Evolutionary conservation across 2,329 filamentous ascomycete genomes (phyloP).

Genomic region (Westerdykella sp.): DNA sequence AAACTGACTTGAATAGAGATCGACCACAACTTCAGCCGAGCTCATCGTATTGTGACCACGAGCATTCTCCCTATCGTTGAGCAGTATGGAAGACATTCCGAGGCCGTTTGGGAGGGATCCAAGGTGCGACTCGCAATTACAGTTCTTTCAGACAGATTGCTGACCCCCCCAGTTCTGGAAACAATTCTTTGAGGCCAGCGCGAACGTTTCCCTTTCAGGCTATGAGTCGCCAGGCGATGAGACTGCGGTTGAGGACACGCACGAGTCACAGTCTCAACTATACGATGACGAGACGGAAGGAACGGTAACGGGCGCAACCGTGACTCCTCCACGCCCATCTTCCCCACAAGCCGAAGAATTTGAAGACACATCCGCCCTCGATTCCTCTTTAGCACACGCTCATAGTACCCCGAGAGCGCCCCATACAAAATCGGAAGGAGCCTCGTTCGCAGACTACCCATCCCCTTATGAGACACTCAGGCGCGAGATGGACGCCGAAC

Average conservation of each 20-base stretch:
- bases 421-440: constrained; percentile 19
- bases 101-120: constrained; percentile 91
- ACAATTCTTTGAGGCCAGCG: constrained; percentile 97
- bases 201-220: constrained; percentile 91
- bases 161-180: constrained; percentile 77
- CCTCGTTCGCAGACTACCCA: constrained; percentile 57
- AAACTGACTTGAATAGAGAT: constrained; percentile 61
- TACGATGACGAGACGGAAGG: constrained; percentile 42
- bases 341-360: constrained; percentile 30
- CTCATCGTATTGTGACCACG: constrained; percentile 90
- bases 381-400: constrained; percentile 48
- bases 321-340: constrained; percentile 32
- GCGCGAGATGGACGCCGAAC: constrained; percentile 53
- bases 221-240: constrained; percentile 76
- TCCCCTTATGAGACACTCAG: constrained; percentile 73
- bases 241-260: constrained; percentile 41
- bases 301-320: constrained; percentile 38
- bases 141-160: constrained; percentile 2
- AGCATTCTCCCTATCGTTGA: constrained; percentile 91
- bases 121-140: constrained; percentile 54
- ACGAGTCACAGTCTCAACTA: constrained; percentile 24
- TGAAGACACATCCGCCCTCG: constrained; percentile 61
- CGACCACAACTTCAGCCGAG: constrained; percentile 95
- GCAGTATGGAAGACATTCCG: constrained; percentile 89
- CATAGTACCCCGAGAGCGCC: constrained; percentile 56